Conservation (phyloP, 2,329 filamentous ascomycete species). For the Colletotrichum trifolii region DNA sequence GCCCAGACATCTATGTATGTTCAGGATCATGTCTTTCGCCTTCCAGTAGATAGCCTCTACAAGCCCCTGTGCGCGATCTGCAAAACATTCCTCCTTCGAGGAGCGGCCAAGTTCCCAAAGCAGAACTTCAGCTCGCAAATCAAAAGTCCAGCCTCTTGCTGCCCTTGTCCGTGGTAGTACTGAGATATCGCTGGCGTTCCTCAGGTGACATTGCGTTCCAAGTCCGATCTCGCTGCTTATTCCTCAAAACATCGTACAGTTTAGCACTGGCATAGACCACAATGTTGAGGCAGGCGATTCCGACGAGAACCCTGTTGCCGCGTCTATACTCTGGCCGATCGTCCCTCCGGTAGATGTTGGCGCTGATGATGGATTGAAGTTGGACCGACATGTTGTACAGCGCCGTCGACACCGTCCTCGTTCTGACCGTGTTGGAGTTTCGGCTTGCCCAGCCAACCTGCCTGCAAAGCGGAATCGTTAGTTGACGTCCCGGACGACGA, state of each 20-base stretch:
- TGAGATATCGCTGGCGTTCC: conserved; percentile 34
- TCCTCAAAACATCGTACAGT: conserved; percentile 62
- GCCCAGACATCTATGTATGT: conserved; percentile 4
- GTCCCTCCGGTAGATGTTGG: conserved; percentile 59
- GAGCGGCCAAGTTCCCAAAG: conserved; percentile 10
- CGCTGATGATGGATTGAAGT: conserved; percentile 55
- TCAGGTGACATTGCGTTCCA: conserved; percentile 59
- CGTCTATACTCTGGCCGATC: conserved; percentile 51
- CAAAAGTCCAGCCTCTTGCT: conserved; percentile 38
- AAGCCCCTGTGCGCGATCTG: neutral
- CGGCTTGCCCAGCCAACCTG: conserved; percentile 60
- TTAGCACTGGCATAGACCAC: conserved; percentile 58
- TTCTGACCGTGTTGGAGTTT: conserved; percentile 72
- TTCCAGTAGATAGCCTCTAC: neutral
- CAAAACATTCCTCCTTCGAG: conserved; percentile 10
- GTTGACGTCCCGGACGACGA: neutral
- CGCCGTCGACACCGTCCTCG: conserved; percentile 70
- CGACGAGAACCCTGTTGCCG: conserved; percentile 36
- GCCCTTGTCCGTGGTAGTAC: conserved; percentile 36
- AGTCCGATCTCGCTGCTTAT: conserved; percentile 54
- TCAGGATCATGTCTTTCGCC: conserved; percentile 1
- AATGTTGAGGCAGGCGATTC: conserved; percentile 38
- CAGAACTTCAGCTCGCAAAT: conserved; percentile 37
- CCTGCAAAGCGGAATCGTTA: conserved; percentile 56
- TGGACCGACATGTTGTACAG: conserved; percentile 67